Evolutionary conservation across 441 rosid species (phyloP).

Genomic region (Euphorbia corollata): DNA sequence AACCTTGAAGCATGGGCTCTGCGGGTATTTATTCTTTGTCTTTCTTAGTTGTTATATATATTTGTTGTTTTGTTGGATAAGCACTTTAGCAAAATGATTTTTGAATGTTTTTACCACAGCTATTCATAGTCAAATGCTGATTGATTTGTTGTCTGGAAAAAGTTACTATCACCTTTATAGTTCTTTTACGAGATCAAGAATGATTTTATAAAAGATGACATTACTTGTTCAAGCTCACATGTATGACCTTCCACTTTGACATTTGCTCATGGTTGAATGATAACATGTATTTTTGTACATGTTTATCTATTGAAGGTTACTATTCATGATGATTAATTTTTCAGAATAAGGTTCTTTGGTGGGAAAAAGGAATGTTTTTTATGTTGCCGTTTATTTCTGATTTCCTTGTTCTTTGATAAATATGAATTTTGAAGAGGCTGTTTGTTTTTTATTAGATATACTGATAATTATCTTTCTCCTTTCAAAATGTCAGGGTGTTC

Average conservation of each 20-base stretch:
- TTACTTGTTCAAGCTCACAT: not conserved
- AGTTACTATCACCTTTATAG: not conserved
- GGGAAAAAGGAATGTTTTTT: too few species aligned
- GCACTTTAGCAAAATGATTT: not conserved
- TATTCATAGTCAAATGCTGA: not conserved
- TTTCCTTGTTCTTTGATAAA: too few species aligned
- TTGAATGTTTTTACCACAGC: not conserved
- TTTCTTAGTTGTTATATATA: not conserved
- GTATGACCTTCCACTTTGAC: not conserved
- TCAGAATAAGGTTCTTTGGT: not conserved
- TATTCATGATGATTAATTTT: not conserved
- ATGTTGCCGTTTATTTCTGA: too few species aligned
- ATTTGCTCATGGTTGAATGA: not conserved
- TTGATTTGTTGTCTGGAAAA: not conserved
- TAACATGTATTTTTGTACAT: not conserved
- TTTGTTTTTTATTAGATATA: conserved; percentile 9
- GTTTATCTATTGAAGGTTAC: not conserved
- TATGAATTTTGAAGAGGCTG: not conserved
- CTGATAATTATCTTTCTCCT: conserved; percentile 12
- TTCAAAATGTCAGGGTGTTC: conserved; percentile 51
- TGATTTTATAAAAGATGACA: not conserved
- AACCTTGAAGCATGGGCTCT: conserved; percentile 79
- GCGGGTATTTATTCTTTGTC: conserved; percentile 37
- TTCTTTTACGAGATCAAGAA: not conserved
- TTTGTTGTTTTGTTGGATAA: not conserved